Base-by-base conservation (phyloP, 768 basidiomycete species). In the Auricularia auricula-judae region DNA sequence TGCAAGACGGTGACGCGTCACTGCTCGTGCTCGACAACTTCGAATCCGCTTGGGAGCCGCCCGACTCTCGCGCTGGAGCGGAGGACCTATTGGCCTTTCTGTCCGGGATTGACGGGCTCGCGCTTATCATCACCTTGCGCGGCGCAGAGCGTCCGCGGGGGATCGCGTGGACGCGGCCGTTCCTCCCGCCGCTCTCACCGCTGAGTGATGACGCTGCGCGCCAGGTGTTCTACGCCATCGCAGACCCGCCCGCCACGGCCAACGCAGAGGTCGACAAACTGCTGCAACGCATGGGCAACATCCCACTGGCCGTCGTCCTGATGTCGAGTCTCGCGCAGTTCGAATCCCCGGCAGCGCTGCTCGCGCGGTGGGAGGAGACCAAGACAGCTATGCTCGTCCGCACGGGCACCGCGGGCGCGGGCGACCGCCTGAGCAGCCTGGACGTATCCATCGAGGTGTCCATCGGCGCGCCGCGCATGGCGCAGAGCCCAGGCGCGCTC, bases 1-100 rank as follows among this genome's bases (percentile, higher is more conserved):
- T 42, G 7, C 29, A 29, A 29, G 39, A 7, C 70, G 10, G 66
- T 66, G 18, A 67, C 70, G 3, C 72, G 68, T 8, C 42, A 43
- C 47, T 43, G 5, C n/a, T 54, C 8, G 53, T 54, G 11, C 53
- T 54, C 29, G 53, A 54, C 29, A 18, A 18, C 53, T 54, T 54
- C 18, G 53, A 54, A 29, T 54, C 53, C 7, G 11, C 18, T 10
- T 54, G 53, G 53, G 53, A 54, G 8, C 1, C 11, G 7, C 11
- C 7, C 11, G 53, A 54, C 11, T 7, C 18, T 0, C 53, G 53
- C 7, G 29, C n/a, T 54, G 8, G 3, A 11, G 53, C 53, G 18
- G 53, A 54, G 29, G 53, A 54, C 7, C 11, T 54, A 18, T 18
- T 54, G 1, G 10, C 53, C 11, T n/a, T 54, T 36, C 0, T 54